These are phyloP conservation scores for Solanum gandarillasii DNA, from an alignment of 257 asterid genomes.

Conservation along the genomic window DNA sequence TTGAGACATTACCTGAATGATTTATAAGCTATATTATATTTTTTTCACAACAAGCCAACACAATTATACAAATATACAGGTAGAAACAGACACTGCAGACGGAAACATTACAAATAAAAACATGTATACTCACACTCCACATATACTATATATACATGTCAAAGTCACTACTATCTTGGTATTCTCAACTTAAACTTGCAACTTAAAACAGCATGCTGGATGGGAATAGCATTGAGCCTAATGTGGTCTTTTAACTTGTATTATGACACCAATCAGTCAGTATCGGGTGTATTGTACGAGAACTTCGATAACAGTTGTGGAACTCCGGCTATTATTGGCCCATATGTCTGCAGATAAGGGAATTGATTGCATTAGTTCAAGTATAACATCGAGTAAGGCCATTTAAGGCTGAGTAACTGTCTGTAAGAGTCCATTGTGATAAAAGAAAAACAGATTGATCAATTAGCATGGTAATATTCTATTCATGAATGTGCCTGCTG, in stretches of 20 bases:
- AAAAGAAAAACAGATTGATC: neutral
- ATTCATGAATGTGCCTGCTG: neutral
- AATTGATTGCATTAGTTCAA: neutral
- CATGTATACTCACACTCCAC: neutral
- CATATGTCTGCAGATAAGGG: constrained; percentile 45
- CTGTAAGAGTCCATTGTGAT: neutral
- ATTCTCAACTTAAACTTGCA: neutral
- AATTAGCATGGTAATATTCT: neutral
- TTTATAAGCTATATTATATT: neutral
- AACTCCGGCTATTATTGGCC: constrained; percentile 53
- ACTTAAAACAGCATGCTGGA: neutral
- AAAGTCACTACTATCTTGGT: neutral
- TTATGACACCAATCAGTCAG: neutral
- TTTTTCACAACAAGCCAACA: neutral
- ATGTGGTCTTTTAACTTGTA: neutral
- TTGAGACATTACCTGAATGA: neutral
- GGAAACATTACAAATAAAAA: neutral
- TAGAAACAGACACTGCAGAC: neutral
- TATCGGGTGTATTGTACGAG: constrained; percentile 52
- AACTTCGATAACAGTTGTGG: constrained; percentile 79
- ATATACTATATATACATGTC: neutral
- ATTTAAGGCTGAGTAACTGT: neutral
- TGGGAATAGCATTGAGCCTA: neutral
- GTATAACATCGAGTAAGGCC: neutral
- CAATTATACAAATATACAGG: neutral